Percentiles rank a stretch among this genome's conserved stretches.
phyloP scores from a whole-genome alignment of 805 yeast species.

The Barnettozyma siamensis region DNA sequence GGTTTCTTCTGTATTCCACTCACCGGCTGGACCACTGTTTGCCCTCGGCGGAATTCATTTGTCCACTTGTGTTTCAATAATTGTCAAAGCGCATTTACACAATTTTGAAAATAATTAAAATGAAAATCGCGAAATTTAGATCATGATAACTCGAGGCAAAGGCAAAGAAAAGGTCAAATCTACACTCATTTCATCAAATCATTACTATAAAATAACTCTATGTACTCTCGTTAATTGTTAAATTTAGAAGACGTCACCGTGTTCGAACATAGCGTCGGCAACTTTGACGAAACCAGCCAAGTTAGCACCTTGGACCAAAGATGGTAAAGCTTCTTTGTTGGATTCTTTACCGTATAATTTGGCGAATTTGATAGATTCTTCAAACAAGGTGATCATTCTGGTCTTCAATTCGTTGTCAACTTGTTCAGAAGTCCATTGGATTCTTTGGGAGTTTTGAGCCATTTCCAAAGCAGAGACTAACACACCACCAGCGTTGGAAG shows the following conservation, averaged over 20 bases:
- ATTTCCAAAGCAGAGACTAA: slow-evolving; percentile 97
- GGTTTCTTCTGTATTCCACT: no score
- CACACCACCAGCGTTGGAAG: slow-evolving; percentile 99
- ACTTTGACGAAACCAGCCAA: slow-evolving; percentile 98
- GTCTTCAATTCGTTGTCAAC: slow-evolving; percentile 87
- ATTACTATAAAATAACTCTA: slow-evolving; percentile 10
- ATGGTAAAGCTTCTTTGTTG: slow-evolving; percentile 69
- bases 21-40: not conserved
- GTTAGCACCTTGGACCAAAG: slow-evolving; percentile 97
- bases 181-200: slow-evolving; percentile 4
- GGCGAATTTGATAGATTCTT: slow-evolving; percentile 88
- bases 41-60: not conserved
- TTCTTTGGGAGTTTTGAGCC: slow-evolving; percentile 98
- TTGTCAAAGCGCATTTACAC: not conserved
- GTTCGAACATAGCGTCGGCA: slow-evolving; percentile 96
- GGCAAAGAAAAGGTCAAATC: no score
- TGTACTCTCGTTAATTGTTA: slow-evolving; percentile 5
- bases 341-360: slow-evolving; percentile 67
- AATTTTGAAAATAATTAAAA: not conserved
- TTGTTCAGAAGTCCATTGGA: slow-evolving; percentile 84
- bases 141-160: no score
- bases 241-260: slow-evolving; percentile 64
- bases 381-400: slow-evolving; percentile 90
- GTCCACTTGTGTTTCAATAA: not conserved
- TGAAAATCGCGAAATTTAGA: not conserved